These are phyloP conservation scores for Colletotrichum camelliae DNA, from an alignment of 2,329 filamentous ascomycete genomes.

Conservation along the genomic window DNA sequence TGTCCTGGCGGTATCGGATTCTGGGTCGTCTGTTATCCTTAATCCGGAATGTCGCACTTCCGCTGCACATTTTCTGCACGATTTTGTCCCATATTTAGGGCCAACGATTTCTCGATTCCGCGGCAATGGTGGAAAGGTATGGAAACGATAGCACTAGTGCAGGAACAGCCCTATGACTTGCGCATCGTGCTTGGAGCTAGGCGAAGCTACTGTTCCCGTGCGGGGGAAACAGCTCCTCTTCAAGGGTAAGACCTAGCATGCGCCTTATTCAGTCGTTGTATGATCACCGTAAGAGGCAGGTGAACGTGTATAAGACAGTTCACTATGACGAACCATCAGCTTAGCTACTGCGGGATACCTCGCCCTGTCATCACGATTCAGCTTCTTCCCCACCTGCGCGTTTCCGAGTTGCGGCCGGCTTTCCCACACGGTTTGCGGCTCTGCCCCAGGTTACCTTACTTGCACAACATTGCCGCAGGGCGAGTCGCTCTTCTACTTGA, in stretches of 20 bases:
- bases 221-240: not conserved
- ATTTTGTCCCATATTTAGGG: not conserved
- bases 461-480: not conserved
- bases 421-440: not conserved
- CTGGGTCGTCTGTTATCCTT: not conserved
- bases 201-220: not conserved
- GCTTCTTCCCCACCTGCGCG: not conserved
- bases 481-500: not conserved
- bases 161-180: not conserved
- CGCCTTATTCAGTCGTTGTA: not conserved
- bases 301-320: not conserved
- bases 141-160: not conserved
- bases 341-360: not conserved
- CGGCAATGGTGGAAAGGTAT: not conserved
- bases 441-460: not conserved
- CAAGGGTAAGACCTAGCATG: not conserved
- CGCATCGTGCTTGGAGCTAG: not conserved
- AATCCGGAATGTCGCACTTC: not conserved
- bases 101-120: not conserved
- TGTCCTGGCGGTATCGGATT: not conserved
- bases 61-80: not conserved
- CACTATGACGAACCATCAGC: not conserved
- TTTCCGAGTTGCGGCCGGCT: not conserved
- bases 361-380: not conserved
- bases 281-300: not conserved